These are phyloP conservation scores for Pyrus hybrid DNA, from an alignment of 331 rosid genomes.

Conservation along the genomic window DNA sequence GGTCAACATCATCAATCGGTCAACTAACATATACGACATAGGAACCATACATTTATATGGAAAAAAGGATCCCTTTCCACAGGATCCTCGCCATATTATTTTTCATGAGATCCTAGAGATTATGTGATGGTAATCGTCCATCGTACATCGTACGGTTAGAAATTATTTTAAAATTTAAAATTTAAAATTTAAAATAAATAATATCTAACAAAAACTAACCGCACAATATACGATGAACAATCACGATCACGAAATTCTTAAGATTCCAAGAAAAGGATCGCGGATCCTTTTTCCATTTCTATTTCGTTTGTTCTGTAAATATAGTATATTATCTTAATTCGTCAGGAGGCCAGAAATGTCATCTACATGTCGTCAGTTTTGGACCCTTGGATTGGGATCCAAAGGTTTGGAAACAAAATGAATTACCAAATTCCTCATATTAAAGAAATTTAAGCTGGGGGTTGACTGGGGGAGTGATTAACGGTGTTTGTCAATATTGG, in stretches of 20 bases:
- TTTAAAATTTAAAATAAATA: too few species aligned
- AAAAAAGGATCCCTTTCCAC: too few species aligned
- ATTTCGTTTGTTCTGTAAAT: neutral
- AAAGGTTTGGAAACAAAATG: neutral
- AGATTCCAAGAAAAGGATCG: too few species aligned
- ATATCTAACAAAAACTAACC: accelerated
- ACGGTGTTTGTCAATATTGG: too few species aligned
- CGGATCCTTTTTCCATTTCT: neutral
- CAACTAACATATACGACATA: neutral
- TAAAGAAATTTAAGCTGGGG: neutral
- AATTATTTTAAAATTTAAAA: too few species aligned
- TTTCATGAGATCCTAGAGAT: accelerated
- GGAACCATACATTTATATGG: neutral
- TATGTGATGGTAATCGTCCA: accelerated
- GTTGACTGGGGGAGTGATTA: too few species aligned
- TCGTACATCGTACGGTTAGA: accelerated
- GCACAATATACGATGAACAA: accelerated
- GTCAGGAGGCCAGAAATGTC: neutral
- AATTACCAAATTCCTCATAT: neutral
- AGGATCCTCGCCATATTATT: too few species aligned
- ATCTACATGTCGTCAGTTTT: neutral
- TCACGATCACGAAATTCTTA: too few species aligned
- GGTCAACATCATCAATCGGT: neutral
- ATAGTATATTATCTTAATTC: neutral
- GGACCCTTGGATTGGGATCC: neutral